Percentiles rank a stretch among this genome's conserved stretches.
phyloP scores from a whole-genome alignment of 352 stramenopile genomes.

The Phytophthora pini region DNA sequence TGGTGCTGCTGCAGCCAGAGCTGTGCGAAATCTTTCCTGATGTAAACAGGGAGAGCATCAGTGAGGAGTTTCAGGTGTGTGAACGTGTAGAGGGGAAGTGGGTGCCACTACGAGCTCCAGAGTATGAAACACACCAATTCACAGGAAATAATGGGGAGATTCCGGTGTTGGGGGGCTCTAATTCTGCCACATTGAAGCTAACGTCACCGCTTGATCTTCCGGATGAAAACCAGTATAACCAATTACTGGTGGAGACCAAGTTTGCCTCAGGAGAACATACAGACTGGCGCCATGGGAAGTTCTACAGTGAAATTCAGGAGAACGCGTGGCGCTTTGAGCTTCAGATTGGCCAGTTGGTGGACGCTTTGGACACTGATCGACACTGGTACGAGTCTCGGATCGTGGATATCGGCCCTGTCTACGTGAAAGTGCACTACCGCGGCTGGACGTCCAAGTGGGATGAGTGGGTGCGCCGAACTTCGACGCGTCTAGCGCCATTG shows the following conservation, averaged over 20 bases:
- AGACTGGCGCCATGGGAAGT: constrained; percentile 60
- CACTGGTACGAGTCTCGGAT: constrained; percentile 81
- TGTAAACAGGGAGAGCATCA: constrained; percentile 33
- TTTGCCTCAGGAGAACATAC: constrained; percentile 24
- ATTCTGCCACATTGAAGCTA: constrained; percentile 47
- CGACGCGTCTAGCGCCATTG: constrained; percentile 89
- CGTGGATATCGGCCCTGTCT: constrained; percentile 46
- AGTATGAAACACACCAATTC: not conserved
- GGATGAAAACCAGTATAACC: constrained; percentile 41
- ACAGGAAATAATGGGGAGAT: constrained; percentile 8
- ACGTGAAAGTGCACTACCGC: constrained; percentile 96
- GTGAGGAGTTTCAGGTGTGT: constrained; percentile 51
- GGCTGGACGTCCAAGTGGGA: constrained; percentile 97
- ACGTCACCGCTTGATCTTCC: constrained; percentile 35
- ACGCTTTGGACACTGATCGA: constrained; percentile 73
- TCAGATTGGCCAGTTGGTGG: constrained; percentile 61
- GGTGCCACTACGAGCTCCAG: constrained; percentile 33
- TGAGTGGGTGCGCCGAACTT: constrained; percentile 94
- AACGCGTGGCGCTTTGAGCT: constrained; percentile 72
- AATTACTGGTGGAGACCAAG: constrained; percentile 61
- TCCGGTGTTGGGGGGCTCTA: not conserved
- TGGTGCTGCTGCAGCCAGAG: constrained; percentile 43
- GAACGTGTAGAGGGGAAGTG: constrained; percentile 43
- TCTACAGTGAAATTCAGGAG: constrained; percentile 52
- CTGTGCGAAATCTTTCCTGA: constrained; percentile 45